Base-by-base conservation (phyloP, 1,139 yeast species). In the Pneumocystis wakefieldiae region DNA sequence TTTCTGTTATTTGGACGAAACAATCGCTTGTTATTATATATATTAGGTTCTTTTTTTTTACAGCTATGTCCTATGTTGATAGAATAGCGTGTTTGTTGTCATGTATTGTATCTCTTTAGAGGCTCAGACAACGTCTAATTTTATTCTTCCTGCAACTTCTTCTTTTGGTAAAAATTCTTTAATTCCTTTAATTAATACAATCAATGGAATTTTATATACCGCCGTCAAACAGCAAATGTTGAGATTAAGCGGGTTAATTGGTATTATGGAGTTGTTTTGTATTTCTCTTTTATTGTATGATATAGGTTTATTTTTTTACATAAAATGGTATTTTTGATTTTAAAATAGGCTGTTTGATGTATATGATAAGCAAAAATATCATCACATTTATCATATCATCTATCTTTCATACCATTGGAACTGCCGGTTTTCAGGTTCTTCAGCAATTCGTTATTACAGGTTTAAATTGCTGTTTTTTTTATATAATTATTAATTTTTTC, bases 381-480 rank as follows among this genome's bases (percentile, higher is more conserved):
- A 80, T 82, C 66, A 76, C 83, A 53, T 86, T 82, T 69, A 86
- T 89, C 63, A 92, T 85, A 19, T 94, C 92, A 68, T 80, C 88
- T 0, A 83, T 86, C 37, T 75, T 87, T 64, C 85, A 83, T 73
- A 85, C 83, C 69, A 75, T 85, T 67, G 94, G 95, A 6, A 84
- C 80, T 71, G 81, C 86, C 42, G 79, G 79, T 15, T 70, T 75
- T 65, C 72, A 73, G 65, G 71, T 73, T 42, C 73, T 75, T 70
- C 73, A 73, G 65, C 76, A 73, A 66, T 70, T 76, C 36, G 75
- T 76, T 64, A 74, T 76, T 59, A 77, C 78, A 14, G 66, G 66
- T 64, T 19, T 58, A 57, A 41, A 15, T 17, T n/a, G 28, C 35
- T 2, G 36, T 32, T 12, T 12, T 28, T 15, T 15, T 24, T 15